Evolutionary conservation across 148 eudicot species (phyloP), one percentile per base, ranked within the genome.

Genomic region (Agrostemma githago): DNA sequence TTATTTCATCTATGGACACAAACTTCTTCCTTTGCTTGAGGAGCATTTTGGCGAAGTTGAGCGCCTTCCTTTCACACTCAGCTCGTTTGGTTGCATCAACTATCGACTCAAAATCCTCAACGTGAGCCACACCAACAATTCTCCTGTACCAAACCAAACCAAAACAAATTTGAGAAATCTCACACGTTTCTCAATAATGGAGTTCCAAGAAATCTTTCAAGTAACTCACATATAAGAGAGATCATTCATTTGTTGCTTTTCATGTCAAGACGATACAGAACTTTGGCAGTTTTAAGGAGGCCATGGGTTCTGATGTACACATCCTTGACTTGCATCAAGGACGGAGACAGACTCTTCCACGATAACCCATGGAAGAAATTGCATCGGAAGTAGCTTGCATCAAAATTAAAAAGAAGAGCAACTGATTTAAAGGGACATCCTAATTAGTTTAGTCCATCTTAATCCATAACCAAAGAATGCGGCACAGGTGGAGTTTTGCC

Each of bases 81-180:
- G 98, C 97, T 66, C 97, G 83, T 76, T 75, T 86, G 68, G 70
- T 57, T 8, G 83, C 77, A 76, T 91, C 90, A 17, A 81, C 5
- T 20, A 94, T 88, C 7, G 96, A 88, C 76, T 94, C 98, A 42
- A 91, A 87, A 82, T 94, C 98, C 79, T 91, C 98, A 8, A 91
- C 97, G 85, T 94, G 98, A 41, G 92, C 97, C 9, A 94, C 96
- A 61, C 98, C 98, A 37, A 94, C 96, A 59, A 91, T 91, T 82
- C 98, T 88, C 96, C 98, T 94, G 82, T 19, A 72, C 59, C n/a
- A 11, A 80, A 37, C 40, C 76, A 66, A 73, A 41, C 14, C 11
- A 8, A n/a, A 67, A 67, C 37, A 43, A 54, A 42, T 37, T 5
- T 64, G 4, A 12, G 42, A 34, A 3, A 64, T 37, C 44, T 64